Evolutionary conservation across 31 red algal species (phyloP).

Genomic region (Asparagopsis taxiformis): DNA sequence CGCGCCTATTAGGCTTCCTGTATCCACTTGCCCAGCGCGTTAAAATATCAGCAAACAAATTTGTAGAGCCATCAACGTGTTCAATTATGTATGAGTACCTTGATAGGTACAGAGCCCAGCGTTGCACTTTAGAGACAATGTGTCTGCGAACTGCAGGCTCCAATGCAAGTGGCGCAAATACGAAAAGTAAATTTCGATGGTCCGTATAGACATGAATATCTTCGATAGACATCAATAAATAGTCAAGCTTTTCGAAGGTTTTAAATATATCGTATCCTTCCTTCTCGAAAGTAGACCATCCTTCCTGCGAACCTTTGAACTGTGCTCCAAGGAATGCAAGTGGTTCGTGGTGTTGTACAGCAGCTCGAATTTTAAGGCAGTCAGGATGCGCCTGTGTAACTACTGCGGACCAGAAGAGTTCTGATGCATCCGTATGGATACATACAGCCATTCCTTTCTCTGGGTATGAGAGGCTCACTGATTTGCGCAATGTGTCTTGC

Average conservation of each 20-base stretch:
- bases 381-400: not conserved
- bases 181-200: not conserved
- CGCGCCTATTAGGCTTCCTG: not conserved
- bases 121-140: not conserved
- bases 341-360: not conserved
- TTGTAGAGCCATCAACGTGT: not conserved
- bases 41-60: not conserved
- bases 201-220: not conserved
- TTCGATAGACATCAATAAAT: not conserved
- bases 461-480: not conserved
- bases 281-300: not conserved
- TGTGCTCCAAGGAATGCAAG: not conserved
- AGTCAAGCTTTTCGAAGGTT: not conserved
- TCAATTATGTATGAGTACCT: not conserved
- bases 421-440: not conserved
- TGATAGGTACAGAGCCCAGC: not conserved
- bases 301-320: not conserved
- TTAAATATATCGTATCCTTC: not conserved
- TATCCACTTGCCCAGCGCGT: conserved; percentile 13
- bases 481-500: not conserved
- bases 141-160: not conserved
- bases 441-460: not conserved
- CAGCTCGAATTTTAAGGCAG: not conserved
- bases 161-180: not conserved
- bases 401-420: not conserved